Base-by-base conservation (phyloP, 2,329 filamentous ascomycete genomes). In the Corinectria fuckeliana region DNA sequence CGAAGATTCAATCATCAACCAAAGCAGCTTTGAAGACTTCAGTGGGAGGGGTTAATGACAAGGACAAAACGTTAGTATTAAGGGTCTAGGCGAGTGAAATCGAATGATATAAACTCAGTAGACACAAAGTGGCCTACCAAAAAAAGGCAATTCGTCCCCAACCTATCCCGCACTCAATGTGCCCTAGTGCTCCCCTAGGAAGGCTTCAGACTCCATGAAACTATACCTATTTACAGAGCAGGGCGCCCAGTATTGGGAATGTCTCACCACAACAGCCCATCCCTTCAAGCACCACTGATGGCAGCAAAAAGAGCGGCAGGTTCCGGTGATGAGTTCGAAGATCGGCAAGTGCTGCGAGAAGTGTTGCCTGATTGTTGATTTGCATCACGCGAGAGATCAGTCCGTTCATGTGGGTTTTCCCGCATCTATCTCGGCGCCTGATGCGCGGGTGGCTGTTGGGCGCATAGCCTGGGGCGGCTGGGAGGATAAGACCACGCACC, bases 401-500 rank as follows among this genome's bases (percentile, higher is more conserved):
- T 34, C 25, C 21, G 28, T 39, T 18, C n/a, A 11, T 48, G 56
- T 26, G 50, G 51, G 23, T 13, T 48, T 49, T 47, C 16, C 47
- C 36, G 38, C 36, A 20, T 28, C 30, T 4, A n/a, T 42, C 36
- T 21, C 28, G 25, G 30, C 59, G 49, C 50, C 34, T 60, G 56
- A 61, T 48, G 18, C 32, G n/a, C 9, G 23, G 38, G 52, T 58
- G 64, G 47, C 47, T 21, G 30, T 44, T 26, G 38, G n/a, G 52
- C 55, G 58, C 63, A 70, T 70, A 60, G 26, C 38, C 58, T 21
- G 23, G 49, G 50, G 63, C 55, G 68, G 68, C 64, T 69, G 68
- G 59, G 18, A 25, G 20, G 7, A 28, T 47, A 23, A 44, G 9
- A n/a, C 36, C 30, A 21, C 8, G 39, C 21, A 18, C 28, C 20